Percentiles rank a stretch among this genome's conserved stretches.
Conservation (phyloP, 1,284 basidiomycete genomes). For the Puccinia hordei region DNA sequence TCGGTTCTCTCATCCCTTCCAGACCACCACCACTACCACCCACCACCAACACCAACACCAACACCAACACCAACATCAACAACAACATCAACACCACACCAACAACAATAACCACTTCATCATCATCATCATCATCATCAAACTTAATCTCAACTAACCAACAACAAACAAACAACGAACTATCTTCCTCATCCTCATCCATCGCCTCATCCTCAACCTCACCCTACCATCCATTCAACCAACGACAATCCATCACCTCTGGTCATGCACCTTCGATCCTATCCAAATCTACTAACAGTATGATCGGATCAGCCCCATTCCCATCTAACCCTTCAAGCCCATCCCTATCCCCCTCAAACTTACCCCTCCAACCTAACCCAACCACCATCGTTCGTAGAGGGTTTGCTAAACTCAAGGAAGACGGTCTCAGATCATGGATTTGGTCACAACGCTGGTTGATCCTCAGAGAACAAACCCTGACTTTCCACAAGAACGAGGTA, state of each 20-base stretch:
- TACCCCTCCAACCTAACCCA: conserved; percentile 41
- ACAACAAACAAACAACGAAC: not conserved
- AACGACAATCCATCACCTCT: not conserved
- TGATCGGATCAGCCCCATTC: conserved; percentile 24
- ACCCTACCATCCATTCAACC: not conserved
- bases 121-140: too few species aligned
- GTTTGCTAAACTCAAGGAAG: conserved; percentile 59
- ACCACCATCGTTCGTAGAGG: conserved; percentile 57
- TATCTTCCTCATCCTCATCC: not conserved
- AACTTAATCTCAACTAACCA: too few species aligned
- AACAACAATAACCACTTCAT: too few species aligned
- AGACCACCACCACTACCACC: conserved; percentile 9
- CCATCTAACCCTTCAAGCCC: conserved; percentile 20
- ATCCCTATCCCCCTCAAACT: not conserved
- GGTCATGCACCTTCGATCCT: conserved; percentile 3
- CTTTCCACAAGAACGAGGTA: conserved; percentile 91
- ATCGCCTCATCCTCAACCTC: not conserved
- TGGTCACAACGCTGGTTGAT: conserved; percentile 91
- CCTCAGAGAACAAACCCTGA: conserved; percentile 76
- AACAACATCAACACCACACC: too few species aligned
- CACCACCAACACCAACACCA: not conserved
- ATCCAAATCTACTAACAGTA: conserved; percentile 11
- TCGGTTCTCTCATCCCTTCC: not conserved
- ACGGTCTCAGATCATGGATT: conserved; percentile 71
- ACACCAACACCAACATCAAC: not conserved